Conservation (phyloP, 2,329 filamentous ascomycete genomes). For the Byssoonygena ceratinophila region DNA sequence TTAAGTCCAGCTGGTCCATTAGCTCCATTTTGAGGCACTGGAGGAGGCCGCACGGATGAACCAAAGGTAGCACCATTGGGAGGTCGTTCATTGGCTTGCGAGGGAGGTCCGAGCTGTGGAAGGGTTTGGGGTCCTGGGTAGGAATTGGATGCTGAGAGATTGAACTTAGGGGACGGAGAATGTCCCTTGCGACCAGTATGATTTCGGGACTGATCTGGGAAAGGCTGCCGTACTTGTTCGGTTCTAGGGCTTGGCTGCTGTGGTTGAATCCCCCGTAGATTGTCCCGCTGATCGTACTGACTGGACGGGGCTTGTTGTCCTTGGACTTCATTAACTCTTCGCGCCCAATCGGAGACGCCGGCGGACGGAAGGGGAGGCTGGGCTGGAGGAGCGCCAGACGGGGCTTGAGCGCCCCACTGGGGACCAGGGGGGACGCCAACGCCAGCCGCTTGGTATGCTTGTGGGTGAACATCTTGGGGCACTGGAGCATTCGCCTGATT, state of each 20-base stretch:
- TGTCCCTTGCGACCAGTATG: constrained; percentile 45
- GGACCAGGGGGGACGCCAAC: constrained; percentile 75
- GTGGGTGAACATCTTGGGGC: constrained; percentile 90
- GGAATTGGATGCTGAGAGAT: constrained; percentile 42
- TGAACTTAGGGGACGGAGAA: constrained; percentile 51
- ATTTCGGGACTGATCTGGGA: constrained; percentile 51
- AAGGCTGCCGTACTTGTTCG: constrained; percentile 54
- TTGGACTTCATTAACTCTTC: constrained; percentile 59
- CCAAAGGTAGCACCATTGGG: constrained; percentile 21
- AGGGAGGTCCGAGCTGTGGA: constrained; percentile 42
- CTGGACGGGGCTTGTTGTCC: constrained; percentile 50
- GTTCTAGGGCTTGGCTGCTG: constrained; percentile 67
- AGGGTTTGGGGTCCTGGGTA: constrained; percentile 43
- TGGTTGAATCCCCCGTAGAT: constrained; percentile 56
- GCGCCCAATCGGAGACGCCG: constrained; percentile 50
- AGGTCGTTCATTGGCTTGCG: constrained; percentile 33
- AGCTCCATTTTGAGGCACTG: constrained; percentile 33
- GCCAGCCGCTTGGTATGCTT: constrained; percentile 76
- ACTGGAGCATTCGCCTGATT: constrained; percentile 57
- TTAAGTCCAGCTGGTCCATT: constrained; percentile 47
- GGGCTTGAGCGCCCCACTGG: constrained; percentile 73
- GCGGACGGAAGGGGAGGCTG: constrained; percentile 56
- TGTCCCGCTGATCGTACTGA: constrained; percentile 70
- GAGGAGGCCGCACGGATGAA: constrained; percentile 35
- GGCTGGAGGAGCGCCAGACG: constrained; percentile 36